These are phyloP conservation scores for Neurospora sublineolata DNA, from an alignment of 495 filamentous ascomycete genomes.

Conservation along the genomic window DNA sequence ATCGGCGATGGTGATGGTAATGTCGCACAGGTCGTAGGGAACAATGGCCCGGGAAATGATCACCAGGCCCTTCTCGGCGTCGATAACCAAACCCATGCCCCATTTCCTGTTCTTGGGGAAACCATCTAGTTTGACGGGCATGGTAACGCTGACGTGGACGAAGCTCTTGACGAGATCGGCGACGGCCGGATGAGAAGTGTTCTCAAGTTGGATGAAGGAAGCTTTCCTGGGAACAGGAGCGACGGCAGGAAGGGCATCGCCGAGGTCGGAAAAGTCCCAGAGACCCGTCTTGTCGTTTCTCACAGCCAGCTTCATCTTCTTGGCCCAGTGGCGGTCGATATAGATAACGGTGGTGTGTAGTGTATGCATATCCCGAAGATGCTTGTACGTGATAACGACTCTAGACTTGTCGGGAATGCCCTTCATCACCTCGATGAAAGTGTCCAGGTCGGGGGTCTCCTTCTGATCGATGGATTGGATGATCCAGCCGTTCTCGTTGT, in stretches of 20 bases:
- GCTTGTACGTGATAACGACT: slow-evolving; percentile 89
- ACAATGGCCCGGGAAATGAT: slow-evolving; percentile 87
- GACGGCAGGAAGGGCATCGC: slow-evolving; percentile 62
- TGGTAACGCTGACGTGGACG: slow-evolving; percentile 78
- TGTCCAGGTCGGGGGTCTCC: slow-evolving; percentile 71
- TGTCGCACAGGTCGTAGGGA: slow-evolving; percentile 93
- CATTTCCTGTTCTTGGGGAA: slow-evolving; percentile 88
- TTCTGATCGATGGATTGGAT: slow-evolving; percentile 81
- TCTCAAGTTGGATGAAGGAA: slow-evolving; percentile 81
- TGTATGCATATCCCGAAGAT: slow-evolving; percentile 88
- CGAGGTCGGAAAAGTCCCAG: slow-evolving; percentile 88
- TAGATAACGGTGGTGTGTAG: slow-evolving; percentile 85
- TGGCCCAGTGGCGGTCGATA: slow-evolving; percentile 89
- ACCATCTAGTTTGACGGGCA: slow-evolving; percentile 93
- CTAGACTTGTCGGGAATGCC: slow-evolving; percentile 78
- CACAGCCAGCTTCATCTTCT: slow-evolving; percentile 84
- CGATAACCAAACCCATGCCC: slow-evolving; percentile 89
- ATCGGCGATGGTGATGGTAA: slow-evolving; percentile 88
- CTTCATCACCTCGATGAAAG: slow-evolving; percentile 88
- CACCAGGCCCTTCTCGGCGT: slow-evolving; percentile 90
- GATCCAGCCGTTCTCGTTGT: slow-evolving; percentile 82
- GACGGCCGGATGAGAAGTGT: slow-evolving; percentile 77
- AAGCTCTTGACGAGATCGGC: slow-evolving; percentile 90
- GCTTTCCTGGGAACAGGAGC: slow-evolving; percentile 63
- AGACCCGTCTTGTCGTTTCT: slow-evolving; percentile 83